These are phyloP conservation scores for Tulasnella sp. DNA, from an alignment of 768 basidiomycete genomes.

Conservation along the genomic window DNA sequence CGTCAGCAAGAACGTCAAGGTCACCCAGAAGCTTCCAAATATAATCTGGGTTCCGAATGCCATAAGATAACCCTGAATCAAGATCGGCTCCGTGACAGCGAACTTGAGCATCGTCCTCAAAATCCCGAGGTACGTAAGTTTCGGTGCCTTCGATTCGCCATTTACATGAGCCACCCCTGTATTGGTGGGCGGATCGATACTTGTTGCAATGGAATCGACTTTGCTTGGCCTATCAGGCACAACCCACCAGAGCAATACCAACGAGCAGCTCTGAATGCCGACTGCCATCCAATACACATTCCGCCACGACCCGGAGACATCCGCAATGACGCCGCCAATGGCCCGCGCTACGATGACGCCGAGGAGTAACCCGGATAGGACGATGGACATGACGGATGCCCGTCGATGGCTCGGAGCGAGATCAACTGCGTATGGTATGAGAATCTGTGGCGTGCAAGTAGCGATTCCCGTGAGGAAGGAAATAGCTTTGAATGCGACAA, in stretches of 20 bases:
- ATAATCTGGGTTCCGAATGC: slow-evolving; percentile 21
- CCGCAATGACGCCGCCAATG: slow-evolving; percentile 60
- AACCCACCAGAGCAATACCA: slow-evolving; percentile 28
- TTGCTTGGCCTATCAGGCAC: slow-evolving; percentile 38
- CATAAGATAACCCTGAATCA: slow-evolving; percentile 45
- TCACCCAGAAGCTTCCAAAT: slow-evolving; percentile 45
- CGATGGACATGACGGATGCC: slow-evolving; percentile 63
- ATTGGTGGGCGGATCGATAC: background rate
- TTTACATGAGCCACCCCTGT: no score
- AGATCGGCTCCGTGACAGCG: slow-evolving; percentile 62
- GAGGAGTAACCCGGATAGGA: slow-evolving; percentile 40
- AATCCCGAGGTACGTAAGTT: slow-evolving; percentile 30
- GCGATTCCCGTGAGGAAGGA: slow-evolving; percentile 61
- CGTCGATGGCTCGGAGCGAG: slow-evolving; percentile 64
- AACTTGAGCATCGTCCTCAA: slow-evolving; percentile 62
- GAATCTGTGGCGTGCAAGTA: slow-evolving; percentile 54
- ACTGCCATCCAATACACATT: slow-evolving; percentile 36
- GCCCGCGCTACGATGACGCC: slow-evolving; percentile 69
- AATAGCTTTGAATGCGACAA: slow-evolving; percentile 53
- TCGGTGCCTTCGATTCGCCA: slow-evolving; percentile 19
- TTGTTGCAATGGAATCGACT: no score
- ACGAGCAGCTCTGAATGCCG: slow-evolving; percentile 25
- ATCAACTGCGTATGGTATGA: slow-evolving; percentile 70
- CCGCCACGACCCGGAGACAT: slow-evolving; percentile 51
- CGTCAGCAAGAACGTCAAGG: slow-evolving; percentile 38